Percentiles rank a stretch among this genome's conserved stretches.
Evolutionary conservation across 257 asterid species (phyloP).

Genomic region (Solanum sitiens): DNA sequence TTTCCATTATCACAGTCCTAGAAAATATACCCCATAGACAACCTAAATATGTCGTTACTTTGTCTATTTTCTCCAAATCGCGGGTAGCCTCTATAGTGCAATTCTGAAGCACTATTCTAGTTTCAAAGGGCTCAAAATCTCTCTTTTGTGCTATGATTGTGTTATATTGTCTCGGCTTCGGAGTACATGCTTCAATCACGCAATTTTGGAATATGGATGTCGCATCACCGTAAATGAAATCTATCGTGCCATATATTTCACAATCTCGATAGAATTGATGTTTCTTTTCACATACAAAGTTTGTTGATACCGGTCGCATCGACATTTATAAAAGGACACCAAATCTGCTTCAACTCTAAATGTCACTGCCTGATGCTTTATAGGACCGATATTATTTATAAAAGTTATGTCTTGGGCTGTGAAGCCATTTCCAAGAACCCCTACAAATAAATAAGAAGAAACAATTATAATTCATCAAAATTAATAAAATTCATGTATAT

Average conservation of each 20-base stretch:
- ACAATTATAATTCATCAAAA: neutral
- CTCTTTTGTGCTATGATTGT: too few relatives aligned
- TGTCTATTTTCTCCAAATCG: neutral
- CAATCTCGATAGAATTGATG: neutral
- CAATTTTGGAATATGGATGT: too few relatives aligned
- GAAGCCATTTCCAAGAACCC: neutral
- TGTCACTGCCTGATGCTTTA: neutral
- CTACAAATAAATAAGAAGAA: neutral
- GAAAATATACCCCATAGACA: too few relatives aligned
- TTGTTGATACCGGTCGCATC: slow-evolving; percentile 2
- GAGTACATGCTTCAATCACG: too few relatives aligned
- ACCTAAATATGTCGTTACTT: neutral
- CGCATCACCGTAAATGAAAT: too few relatives aligned
- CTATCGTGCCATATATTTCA: too few relatives aligned
- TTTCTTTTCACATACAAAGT: neutral
- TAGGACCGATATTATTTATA: neutral
- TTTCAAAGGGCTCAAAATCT: too few relatives aligned
- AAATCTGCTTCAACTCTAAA: neutral
- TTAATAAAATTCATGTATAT: neutral
- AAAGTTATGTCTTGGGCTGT: neutral
- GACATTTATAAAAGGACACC: neutral
- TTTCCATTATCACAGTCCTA: too few relatives aligned
- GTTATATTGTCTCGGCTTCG: too few relatives aligned
- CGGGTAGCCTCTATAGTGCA: too few relatives aligned
- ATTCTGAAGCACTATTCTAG: too few relatives aligned